Percentiles rank a stretch among this genome's conserved stretches.
phyloP scores from a whole-genome alignment of 139 green algal genomes.

The Chlamydomonas sphaeroides region DNA sequence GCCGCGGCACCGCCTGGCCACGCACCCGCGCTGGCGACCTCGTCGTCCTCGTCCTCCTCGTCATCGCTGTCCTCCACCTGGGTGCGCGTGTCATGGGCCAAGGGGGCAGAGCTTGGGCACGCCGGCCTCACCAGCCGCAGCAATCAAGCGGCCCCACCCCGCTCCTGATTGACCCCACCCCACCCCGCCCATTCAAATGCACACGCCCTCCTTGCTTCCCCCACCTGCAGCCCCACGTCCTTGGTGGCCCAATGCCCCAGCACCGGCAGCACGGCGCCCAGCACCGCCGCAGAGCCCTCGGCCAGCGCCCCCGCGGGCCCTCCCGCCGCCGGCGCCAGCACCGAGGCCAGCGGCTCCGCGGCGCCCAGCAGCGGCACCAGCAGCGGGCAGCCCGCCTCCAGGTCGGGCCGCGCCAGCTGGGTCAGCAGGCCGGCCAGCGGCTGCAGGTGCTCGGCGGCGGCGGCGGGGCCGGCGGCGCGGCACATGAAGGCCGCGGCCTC shows the following conservation, averaged over 20 bases:
- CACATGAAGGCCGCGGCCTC: conserved; percentile 27
- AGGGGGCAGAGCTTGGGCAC: too few relatives aligned
- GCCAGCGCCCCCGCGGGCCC: too few relatives aligned
- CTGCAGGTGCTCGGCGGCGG: conserved; percentile 4
- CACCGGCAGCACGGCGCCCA: conserved; percentile 16
- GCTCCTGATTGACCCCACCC: too few relatives aligned
- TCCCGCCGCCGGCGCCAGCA: neutral
- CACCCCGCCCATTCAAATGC: too few relatives aligned
- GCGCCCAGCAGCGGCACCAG: conserved; percentile 21
- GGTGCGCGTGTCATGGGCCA: too few relatives aligned
- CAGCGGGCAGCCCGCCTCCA: neutral
- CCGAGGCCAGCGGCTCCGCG: neutral
- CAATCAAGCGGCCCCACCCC: too few relatives aligned
- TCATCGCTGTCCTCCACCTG: neutral
- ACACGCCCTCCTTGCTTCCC: too few relatives aligned
- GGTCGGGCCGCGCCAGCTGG: neutral
- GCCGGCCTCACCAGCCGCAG: too few relatives aligned
- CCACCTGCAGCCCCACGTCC: conserved; percentile 18
- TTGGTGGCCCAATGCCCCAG: neutral
- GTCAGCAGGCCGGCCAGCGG: neutral
- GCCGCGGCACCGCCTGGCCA: too few relatives aligned
- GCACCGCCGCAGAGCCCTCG: neutral
- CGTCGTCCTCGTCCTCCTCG: neutral
- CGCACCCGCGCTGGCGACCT: too few relatives aligned
- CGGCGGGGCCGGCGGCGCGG: neutral